Percentiles rank a stretch among this genome's conserved stretches.
Evolutionary conservation across 2,329 filamentous ascomycete species (phyloP).

Genomic region (Neocatenulostroma microsporum): DNA sequence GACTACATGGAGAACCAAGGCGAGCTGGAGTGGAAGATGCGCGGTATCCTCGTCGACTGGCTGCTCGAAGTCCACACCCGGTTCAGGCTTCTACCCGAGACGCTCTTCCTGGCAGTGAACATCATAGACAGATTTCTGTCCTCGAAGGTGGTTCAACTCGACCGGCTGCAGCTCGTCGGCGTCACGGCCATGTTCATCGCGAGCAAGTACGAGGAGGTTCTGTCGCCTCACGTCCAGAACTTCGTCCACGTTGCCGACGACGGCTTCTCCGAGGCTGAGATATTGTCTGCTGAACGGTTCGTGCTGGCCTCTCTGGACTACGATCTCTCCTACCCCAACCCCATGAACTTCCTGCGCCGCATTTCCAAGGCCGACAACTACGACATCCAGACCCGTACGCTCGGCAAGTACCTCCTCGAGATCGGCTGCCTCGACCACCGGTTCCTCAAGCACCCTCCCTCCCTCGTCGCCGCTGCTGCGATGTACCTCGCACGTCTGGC

Average conservation of each 20-base stretch:
- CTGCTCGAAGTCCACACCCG: constrained; percentile 96
- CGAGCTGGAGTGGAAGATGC: constrained; percentile 97
- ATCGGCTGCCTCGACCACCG: constrained; percentile 92
- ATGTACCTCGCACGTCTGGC: constrained; percentile 94
- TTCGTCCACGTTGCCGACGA: constrained; percentile 96
- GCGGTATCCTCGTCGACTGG: constrained; percentile 96
- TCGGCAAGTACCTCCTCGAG: constrained; percentile 96
- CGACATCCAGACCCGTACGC: constrained; percentile 92
- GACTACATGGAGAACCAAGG: constrained; percentile 93
- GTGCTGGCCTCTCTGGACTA: constrained; percentile 87
- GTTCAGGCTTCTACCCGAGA: constrained; percentile 92
- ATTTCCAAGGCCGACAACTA: constrained; percentile 99
- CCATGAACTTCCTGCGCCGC: constrained; percentile 98
- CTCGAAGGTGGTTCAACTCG: constrained; percentile 87
- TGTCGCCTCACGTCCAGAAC: constrained; percentile 93
- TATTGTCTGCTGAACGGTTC: constrained; percentile 93
- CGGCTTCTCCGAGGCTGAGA: constrained; percentile 90
- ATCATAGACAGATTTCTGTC: constrained; percentile 97
- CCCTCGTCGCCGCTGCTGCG: constrained; percentile 80
- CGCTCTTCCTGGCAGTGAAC: constrained; percentile 93
- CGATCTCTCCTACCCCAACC: constrained; percentile 96
- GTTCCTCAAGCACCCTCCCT: constrained; percentile 83
- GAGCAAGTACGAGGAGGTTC: constrained; percentile 96
- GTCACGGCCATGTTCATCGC: constrained; percentile 99
- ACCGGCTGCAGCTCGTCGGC: constrained; percentile 91